A percentile compares a stretch with the other conserved stretches of the same genome.
These are phyloP conservation scores for Bacidia rubella DNA, from an alignment of 495 filamentous ascomycete genomes.

Conservation along the genomic window DNA sequence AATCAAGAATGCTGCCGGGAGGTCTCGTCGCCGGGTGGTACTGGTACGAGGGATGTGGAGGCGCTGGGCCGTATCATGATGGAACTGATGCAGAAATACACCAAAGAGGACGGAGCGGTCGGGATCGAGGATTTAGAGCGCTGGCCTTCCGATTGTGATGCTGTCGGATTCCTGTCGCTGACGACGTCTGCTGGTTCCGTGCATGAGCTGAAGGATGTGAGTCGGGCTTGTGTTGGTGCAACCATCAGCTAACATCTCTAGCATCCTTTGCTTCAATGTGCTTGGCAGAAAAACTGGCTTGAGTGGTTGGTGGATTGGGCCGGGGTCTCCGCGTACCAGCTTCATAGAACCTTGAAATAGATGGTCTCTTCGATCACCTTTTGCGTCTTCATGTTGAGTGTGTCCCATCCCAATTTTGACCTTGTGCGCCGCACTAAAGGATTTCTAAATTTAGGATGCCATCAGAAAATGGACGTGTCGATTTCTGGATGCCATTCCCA, in stretches of 20 bases:
- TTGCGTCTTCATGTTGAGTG: no score
- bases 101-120: slow-evolving; percentile 24
- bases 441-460: neutral
- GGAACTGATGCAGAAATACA: slow-evolving; percentile 28
- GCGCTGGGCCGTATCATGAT: slow-evolving; percentile 19
- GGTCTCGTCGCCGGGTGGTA: neutral
- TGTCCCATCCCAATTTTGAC: no score
- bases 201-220: slow-evolving; percentile 19
- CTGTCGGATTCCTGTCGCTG: slow-evolving; percentile 20
- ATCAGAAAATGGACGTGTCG: neutral
- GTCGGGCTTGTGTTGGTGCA: slow-evolving; percentile 16
- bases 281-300: neutral
- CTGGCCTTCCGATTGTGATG: slow-evolving; percentile 11
- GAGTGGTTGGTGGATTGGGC: neutral
- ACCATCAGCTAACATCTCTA: neutral
- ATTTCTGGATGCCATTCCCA: neutral
- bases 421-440: neutral
- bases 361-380: no score
- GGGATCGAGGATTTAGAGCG: slow-evolving; percentile 23
- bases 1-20: slow-evolving; percentile 2
- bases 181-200: slow-evolving; percentile 18
- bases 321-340: neutral
- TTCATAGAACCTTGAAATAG: neutral
- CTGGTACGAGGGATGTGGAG: neutral
- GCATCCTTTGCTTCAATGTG: slow-evolving; percentile 1